phyloP scores from a whole-genome alignment of 768 basidiomycete genomes.

The Holtermanniella nyarrowii region DNA sequence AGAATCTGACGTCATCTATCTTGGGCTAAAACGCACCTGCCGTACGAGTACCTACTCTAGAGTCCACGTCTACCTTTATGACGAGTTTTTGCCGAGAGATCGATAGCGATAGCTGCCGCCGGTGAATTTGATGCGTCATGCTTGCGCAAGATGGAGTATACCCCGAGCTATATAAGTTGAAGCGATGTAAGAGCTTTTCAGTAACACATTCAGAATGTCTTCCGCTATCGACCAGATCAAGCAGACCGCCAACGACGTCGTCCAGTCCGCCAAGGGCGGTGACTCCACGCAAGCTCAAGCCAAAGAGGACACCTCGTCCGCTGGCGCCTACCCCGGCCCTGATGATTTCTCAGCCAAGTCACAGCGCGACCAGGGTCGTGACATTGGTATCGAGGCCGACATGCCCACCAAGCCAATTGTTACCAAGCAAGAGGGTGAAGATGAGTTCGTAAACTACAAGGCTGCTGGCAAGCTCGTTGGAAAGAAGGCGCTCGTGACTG shows the following conservation, averaged over 20 bases:
- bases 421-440: slow-evolving; percentile 34
- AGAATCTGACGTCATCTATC: no score
- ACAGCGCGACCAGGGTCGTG: slow-evolving; percentile 22
- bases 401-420: slow-evolving; percentile 34
- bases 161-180: no score
- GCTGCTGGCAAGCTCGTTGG: slow-evolving; percentile 43
- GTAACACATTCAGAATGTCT: no score
- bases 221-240: slow-evolving; percentile 5
- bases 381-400: slow-evolving; percentile 38
- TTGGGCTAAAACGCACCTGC: no score
- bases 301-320: not conserved
- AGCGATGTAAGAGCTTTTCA: no score
- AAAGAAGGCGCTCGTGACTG: slow-evolving; percentile 48
- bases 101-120: no score
- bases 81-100: no score
- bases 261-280: not conserved
- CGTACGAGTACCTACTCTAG: no score
- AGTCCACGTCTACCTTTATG: no score
- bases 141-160: no score
- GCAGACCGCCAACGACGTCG: slow-evolving; percentile 1
- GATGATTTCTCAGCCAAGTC: slow-evolving; percentile 31
- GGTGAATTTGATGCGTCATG: no score
- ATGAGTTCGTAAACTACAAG: slow-evolving; percentile 38
- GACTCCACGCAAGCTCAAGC: not conserved
- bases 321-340: slow-evolving; percentile 29